These are phyloP conservation scores for Penicillium sp. DNA, from an alignment of 2,329 filamentous ascomycete genomes.

Conservation along the genomic window DNA sequence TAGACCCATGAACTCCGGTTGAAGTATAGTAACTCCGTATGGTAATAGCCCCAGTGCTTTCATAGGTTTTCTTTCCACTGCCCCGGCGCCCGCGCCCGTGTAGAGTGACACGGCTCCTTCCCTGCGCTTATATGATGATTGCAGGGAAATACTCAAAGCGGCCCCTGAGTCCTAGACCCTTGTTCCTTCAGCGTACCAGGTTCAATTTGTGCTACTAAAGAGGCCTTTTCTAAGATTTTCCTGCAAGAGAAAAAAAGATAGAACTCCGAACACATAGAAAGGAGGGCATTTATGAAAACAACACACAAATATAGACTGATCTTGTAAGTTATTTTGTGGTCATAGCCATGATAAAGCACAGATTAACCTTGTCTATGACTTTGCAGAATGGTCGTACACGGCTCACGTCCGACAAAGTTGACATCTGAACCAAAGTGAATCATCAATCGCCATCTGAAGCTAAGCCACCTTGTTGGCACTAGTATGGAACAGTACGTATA, in stretches of 20 bases:
- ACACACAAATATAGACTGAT: neutral
- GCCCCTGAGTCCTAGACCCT: conserved; percentile 2
- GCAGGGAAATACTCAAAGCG: neutral
- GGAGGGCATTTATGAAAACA: neutral
- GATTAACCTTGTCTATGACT: neutral
- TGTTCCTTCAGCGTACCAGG: neutral
- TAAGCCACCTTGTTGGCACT: neutral
- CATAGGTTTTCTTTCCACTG: conserved; percentile 1
- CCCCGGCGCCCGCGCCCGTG: neutral
- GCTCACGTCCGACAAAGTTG: conserved; percentile 7
- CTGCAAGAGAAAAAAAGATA: neutral
- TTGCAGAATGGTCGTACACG: conserved; percentile 7
- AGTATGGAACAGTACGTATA: neutral
- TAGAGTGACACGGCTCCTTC: conserved; percentile 15
- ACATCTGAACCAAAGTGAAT: conserved; percentile 10
- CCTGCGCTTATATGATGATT: conserved; percentile 2
- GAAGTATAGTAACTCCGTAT: neutral
- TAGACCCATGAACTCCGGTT: neutral
- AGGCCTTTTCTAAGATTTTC: no score
- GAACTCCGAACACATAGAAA: neutral
- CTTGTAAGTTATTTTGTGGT: neutral
- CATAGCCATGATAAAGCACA: neutral
- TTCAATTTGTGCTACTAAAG: neutral
- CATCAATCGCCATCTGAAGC: neutral
- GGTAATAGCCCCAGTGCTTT: conserved; percentile 1